Conservation (phyloP, 164 flowering plant genomes). For the Nelumbo lutea region DNA sequence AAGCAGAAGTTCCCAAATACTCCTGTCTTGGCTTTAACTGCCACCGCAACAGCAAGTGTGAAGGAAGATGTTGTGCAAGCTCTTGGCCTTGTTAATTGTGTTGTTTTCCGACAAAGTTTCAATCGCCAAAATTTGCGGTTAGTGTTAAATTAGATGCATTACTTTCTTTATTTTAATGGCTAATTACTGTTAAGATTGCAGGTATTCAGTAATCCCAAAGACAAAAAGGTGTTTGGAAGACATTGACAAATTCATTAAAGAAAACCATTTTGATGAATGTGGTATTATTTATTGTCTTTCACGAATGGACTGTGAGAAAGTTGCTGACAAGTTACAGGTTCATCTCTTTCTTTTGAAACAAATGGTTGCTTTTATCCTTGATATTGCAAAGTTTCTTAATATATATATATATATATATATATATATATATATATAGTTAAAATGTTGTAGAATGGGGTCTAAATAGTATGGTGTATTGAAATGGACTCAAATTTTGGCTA, state of each 20-base stretch:
- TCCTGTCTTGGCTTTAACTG: constrained; percentile 95
- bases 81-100: constrained; percentile 87
- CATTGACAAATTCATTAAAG: constrained; percentile 80
- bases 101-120: constrained; percentile 91
- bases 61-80: constrained; percentile 99
- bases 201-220: constrained; percentile 86
- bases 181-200: constrained; percentile 29
- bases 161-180: constrained; percentile 4
- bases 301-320: constrained; percentile 96
- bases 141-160: constrained; percentile 14
- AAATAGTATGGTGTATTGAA: too few species aligned
- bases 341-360: constrained; percentile 4
- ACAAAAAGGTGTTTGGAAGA: constrained; percentile 93
- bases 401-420: too few species aligned
- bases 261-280: constrained; percentile 86
- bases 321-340: constrained; percentile 89
- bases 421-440: too few species aligned
- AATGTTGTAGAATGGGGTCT: too few species aligned
- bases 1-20: constrained; percentile 81
- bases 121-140: constrained; percentile 92
- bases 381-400: too few species aligned
- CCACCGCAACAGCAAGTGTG: constrained; percentile 97
- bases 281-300: constrained; percentile 98
- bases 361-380: too few species aligned
- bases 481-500: too few species aligned